These are phyloP conservation scores for Lichenothelia convexa DNA, from an alignment of 495 filamentous ascomycete genomes.

Conservation along the genomic window DNA sequence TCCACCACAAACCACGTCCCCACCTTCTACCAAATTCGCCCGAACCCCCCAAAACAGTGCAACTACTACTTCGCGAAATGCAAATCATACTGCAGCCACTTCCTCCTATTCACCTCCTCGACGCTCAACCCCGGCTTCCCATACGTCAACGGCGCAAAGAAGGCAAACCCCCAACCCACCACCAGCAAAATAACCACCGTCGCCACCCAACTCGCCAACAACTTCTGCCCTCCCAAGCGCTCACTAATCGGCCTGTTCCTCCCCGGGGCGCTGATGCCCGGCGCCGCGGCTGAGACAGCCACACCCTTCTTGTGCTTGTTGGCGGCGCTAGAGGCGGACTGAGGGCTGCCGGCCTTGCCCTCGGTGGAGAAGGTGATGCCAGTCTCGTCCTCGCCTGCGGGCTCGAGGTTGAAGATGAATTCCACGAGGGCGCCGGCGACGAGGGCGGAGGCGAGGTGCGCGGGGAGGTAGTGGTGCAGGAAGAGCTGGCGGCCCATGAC, in stretches of 20 bases:
- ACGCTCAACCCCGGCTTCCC: conserved; percentile 81
- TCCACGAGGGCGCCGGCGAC: conserved; percentile 93
- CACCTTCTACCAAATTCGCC: too few species aligned
- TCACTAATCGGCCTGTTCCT: conserved; percentile 46
- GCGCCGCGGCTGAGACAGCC: background rate
- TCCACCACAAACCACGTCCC: too few species aligned
- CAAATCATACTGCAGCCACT: conserved; percentile 93
- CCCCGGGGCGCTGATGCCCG: conserved; percentile 1
- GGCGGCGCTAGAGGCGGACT: conserved; percentile 16
- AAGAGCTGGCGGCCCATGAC: conserved; percentile 60
- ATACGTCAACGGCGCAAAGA: conserved; percentile 89
- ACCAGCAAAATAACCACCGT: conserved; percentile 44
- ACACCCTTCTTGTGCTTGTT: too few species aligned
- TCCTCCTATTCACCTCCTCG: conserved; percentile 62
- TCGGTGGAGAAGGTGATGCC: conserved; percentile 22
- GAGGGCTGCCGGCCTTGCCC: conserved; percentile 35
- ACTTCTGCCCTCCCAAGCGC: conserved; percentile 60
- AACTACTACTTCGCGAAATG: conserved; percentile 99
- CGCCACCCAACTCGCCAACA: conserved; percentile 64
- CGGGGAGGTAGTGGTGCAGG: conserved; percentile 64
- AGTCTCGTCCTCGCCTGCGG: conserved; percentile 30
- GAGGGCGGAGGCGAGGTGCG: conserved; percentile 80
- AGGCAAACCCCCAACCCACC: conserved; percentile 66
- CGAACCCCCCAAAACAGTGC: too few species aligned
- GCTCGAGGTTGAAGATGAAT: conserved; percentile 86